A percentile compares a stretch with the other conserved stretches of the same genome.
These are phyloP conservation scores for Brassica incana DNA, from an alignment of 345 rosid genomes.

Conservation along the genomic window DNA sequence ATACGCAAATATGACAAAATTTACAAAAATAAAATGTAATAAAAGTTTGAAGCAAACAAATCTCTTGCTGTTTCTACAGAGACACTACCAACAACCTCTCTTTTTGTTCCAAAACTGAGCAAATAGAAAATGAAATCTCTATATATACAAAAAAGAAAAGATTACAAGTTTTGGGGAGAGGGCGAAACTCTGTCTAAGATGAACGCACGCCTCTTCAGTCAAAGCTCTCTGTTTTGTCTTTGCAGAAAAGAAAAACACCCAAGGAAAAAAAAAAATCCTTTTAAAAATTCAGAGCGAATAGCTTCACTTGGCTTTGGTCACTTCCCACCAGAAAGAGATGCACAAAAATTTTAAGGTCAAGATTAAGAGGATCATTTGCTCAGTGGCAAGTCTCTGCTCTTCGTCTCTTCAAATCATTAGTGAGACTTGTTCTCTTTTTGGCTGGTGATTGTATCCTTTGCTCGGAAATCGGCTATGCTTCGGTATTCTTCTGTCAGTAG, in stretches of 20 bases:
- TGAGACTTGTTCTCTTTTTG: slow-evolving; percentile 41
- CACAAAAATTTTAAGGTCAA: slow-evolving; percentile 25
- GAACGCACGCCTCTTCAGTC: slow-evolving; percentile 38
- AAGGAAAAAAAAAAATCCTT: slow-evolving; percentile 16
- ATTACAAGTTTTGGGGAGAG: slow-evolving; percentile 28
- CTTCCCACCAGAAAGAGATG: slow-evolving; percentile 6
- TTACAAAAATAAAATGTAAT: slow-evolving; percentile 22
- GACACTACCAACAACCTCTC: slow-evolving; percentile 25
- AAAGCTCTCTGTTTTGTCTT: slow-evolving; percentile 29
- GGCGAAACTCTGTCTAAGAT: slow-evolving; percentile 26
- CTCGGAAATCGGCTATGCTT: slow-evolving; percentile 69
- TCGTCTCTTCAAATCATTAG: slow-evolving; percentile 10
- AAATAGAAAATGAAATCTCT: slow-evolving; percentile 26
- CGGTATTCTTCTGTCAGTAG: slow-evolving; percentile 67
- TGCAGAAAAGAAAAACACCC: slow-evolving; percentile 27
- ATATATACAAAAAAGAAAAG: slow-evolving; percentile 20
- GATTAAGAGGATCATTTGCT: slow-evolving; percentile 23
- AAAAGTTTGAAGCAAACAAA: neutral
- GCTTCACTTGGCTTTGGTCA: slow-evolving; percentile 33
- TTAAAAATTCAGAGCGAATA: slow-evolving; percentile 20
- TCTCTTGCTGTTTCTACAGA: slow-evolving; percentile 49
- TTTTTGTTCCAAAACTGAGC: neutral
- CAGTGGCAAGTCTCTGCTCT: slow-evolving; percentile 14
- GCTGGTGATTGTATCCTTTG: slow-evolving; percentile 45
- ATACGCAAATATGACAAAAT: neutral